These are phyloP conservation scores for Acrocalymma vagum DNA, from an alignment of 2,329 filamentous ascomycete species.

Conservation along the genomic window DNA sequence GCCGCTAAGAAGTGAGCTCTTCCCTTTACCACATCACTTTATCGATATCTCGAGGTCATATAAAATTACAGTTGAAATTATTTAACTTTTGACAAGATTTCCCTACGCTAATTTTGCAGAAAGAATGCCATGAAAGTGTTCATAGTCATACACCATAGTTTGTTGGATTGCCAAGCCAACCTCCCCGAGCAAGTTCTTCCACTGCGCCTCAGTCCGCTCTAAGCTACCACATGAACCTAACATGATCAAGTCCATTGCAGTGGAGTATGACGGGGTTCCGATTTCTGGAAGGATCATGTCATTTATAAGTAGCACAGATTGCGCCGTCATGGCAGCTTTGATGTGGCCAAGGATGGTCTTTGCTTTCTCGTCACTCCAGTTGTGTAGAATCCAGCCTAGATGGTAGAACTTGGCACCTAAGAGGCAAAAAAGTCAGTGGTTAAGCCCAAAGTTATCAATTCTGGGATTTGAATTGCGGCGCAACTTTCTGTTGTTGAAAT, in stretches of 20 bases:
- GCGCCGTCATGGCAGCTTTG: slow-evolving; percentile 39
- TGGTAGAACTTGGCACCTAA: slow-evolving; percentile 48
- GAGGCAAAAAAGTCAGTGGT: not conserved
- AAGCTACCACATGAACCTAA: slow-evolving; percentile 40
- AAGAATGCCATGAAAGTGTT: no score
- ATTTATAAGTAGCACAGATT: slow-evolving; percentile 52
- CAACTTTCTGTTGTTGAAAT: no score
- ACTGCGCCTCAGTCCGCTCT: slow-evolving; percentile 49
- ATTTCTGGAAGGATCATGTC: slow-evolving; percentile 52
- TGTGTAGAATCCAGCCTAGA: slow-evolving; percentile 50
- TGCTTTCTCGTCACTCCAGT: slow-evolving; percentile 47
- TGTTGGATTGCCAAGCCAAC: slow-evolving; percentile 8
- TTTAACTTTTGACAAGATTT: no score
- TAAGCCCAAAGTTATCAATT: no score
- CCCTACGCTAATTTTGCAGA: no score
- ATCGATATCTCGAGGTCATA: no score
- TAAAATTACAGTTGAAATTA: no score
- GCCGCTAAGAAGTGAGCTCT: no score
- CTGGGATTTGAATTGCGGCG: no score
- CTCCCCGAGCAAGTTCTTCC: slow-evolving; percentile 32
- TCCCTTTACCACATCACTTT: no score
- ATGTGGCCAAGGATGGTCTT: slow-evolving; percentile 46
- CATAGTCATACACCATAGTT: no score
- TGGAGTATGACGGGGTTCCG: slow-evolving; percentile 40
- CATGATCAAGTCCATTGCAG: slow-evolving; percentile 50